Percentiles rank a stretch among this genome's conserved stretches.
Conservation (phyloP, 345 rosid species). For the Euphorbia lathyris region DNA sequence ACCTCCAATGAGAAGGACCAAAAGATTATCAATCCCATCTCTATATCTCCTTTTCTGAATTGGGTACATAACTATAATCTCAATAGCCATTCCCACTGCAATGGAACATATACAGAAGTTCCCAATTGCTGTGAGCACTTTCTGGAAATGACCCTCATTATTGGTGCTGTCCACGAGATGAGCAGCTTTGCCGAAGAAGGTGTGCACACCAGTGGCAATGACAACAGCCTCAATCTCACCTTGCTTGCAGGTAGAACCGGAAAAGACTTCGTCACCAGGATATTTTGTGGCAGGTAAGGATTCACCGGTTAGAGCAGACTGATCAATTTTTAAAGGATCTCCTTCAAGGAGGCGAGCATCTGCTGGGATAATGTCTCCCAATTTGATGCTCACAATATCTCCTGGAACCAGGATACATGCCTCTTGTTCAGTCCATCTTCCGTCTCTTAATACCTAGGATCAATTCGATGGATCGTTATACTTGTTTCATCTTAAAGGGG, state of each 20-base stretch:
- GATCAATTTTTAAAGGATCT: slow-evolving; percentile 76
- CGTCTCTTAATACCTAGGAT: slow-evolving; percentile 65
- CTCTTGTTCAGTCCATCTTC: slow-evolving; percentile 73
- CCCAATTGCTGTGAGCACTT: slow-evolving; percentile 81
- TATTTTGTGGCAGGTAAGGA: slow-evolving; percentile 71
- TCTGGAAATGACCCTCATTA: slow-evolving; percentile 78
- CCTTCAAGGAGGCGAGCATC: slow-evolving; percentile 87
- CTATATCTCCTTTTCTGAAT: slow-evolving; percentile 67
- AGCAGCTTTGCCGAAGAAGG: slow-evolving; percentile 90
- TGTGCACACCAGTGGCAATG: slow-evolving; percentile 79
- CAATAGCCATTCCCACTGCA: slow-evolving; percentile 58
- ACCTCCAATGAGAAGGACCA: slow-evolving; percentile 87
- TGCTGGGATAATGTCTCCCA: slow-evolving; percentile 82
- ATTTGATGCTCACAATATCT: slow-evolving; percentile 69
- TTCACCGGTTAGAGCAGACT: slow-evolving; percentile 80
- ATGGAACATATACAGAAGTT: slow-evolving; percentile 85
- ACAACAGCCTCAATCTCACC: slow-evolving; percentile 89
- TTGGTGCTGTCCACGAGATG: slow-evolving; percentile 81
- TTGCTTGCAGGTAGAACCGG: slow-evolving; percentile 87
- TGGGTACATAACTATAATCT: slow-evolving; percentile 72
- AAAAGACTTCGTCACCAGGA: slow-evolving; percentile 71
- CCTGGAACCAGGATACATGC: slow-evolving; percentile 76
- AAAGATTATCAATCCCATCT: slow-evolving; percentile 70
- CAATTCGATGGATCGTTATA: too few species aligned
- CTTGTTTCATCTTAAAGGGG: too few species aligned